Conservation (phyloP, 495 filamentous ascomycete genomes). For the Tuber aestivum region DNA sequence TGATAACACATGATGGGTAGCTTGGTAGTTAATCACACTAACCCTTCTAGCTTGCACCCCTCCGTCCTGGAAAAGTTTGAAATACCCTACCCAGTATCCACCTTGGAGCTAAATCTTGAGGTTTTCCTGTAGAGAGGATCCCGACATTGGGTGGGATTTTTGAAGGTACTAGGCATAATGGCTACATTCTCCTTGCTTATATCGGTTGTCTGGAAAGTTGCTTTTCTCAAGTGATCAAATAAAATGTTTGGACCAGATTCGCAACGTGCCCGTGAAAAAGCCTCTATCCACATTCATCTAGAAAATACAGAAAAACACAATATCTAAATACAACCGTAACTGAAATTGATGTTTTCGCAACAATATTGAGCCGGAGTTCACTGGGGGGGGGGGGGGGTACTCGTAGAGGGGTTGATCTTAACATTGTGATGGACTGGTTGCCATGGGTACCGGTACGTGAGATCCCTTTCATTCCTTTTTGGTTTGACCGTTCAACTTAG, state of each 20-base stretch:
- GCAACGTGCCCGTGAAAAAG: background rate
- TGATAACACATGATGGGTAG: conserved; percentile 21
- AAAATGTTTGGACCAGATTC: background rate
- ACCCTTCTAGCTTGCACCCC: conserved; percentile 60
- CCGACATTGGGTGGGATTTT: background rate
- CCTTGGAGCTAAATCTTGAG: conserved; percentile 92
- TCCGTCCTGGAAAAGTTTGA: conserved; percentile 90
- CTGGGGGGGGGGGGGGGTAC: background rate
- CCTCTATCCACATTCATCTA: background rate
- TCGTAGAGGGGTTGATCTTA: background rate
- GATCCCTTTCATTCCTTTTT: conserved; percentile 17
- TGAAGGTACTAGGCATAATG: background rate
- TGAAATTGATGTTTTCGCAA: background rate
- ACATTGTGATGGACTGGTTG: background rate
- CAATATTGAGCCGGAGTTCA: background rate
- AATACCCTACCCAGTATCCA: conserved; percentile 85
- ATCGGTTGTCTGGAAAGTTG: background rate
- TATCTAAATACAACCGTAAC: background rate
- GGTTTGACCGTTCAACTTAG: conserved; percentile 48
- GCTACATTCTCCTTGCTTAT: background rate
- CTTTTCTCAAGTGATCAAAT: background rate
- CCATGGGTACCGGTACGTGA: background rate
- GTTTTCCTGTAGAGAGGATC: conserved; percentile 64
- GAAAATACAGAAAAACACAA: background rate
- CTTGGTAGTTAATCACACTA: background rate